Evolutionary conservation across 164 flowering plant genomes (phyloP).

Genomic region (Sextonia rubra): DNA sequence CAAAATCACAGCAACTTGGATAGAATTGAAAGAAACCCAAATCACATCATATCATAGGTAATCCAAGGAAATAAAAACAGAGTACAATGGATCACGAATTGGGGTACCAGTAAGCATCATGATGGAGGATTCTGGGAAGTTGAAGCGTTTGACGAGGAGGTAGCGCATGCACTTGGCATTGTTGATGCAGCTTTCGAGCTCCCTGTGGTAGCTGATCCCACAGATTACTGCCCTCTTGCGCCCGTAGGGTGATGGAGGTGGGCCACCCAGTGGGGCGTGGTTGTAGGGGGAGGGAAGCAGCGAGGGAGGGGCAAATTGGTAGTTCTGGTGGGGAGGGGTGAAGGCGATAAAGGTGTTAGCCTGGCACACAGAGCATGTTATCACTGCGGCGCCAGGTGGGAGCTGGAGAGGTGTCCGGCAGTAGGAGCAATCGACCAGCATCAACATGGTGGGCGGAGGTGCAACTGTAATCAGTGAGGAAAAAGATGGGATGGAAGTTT

Average conservation of each 20-base stretch:
- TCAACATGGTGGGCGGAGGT: slow-evolving; percentile 18
- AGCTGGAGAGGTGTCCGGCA: slow-evolving; percentile 55
- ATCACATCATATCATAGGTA: too few relatives aligned
- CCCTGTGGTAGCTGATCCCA: slow-evolving; percentile 45
- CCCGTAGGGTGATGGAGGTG: slow-evolving; percentile 46
- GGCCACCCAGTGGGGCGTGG: slow-evolving; percentile 32
- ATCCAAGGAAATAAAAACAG: too few relatives aligned
- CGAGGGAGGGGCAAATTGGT: slow-evolving; percentile 15
- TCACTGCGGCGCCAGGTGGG: slow-evolving; percentile 48
- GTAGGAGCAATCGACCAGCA: slow-evolving; percentile 49
- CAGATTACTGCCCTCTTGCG: slow-evolving; percentile 68
- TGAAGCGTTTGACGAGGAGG: slow-evolving; percentile 40
- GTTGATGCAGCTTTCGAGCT: slow-evolving; percentile 73
- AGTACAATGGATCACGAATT: neutral
- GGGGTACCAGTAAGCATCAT: slow-evolving; percentile 54
- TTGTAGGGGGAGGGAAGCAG: slow-evolving; percentile 30
- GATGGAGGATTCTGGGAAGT: slow-evolving; percentile 51
- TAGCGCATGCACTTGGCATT: slow-evolving; percentile 65
- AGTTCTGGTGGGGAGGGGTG: slow-evolving; percentile 9
- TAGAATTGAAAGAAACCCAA: too few relatives aligned
- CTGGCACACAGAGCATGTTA: slow-evolving; percentile 52
- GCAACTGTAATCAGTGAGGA: too few relatives aligned
- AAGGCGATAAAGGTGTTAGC: slow-evolving; percentile 42
- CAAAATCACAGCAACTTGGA: too few relatives aligned
- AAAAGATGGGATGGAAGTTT: neutral